phyloP scores from a whole-genome alignment of 83 land plant species.

The Thuja plicata region DNA sequence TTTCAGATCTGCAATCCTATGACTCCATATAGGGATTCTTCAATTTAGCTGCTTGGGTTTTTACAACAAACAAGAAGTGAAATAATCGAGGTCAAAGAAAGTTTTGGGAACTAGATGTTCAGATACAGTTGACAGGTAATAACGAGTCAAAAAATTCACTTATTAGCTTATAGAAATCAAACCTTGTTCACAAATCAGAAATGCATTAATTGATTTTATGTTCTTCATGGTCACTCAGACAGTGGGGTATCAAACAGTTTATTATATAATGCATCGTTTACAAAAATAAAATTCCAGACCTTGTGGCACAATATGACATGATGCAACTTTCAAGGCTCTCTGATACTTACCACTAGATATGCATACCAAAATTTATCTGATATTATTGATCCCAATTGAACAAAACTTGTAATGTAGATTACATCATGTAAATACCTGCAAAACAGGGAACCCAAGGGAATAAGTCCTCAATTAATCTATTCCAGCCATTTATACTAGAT shows the following conservation, averaged over 20 bases:
- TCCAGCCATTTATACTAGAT: neutral
- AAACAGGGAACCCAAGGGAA: slow-evolving; percentile 5
- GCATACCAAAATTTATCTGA: slow-evolving; percentile 91
- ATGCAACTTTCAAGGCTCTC: neutral
- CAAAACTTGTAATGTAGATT: slow-evolving; percentile 92
- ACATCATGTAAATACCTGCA: slow-evolving; percentile 94
- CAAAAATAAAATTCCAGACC: neutral
- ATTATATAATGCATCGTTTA: neutral
- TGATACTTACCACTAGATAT: slow-evolving; percentile 77
- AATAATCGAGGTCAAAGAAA: neutral
- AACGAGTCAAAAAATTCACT: neutral
- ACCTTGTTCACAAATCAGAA: neutral
- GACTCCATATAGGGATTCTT: neutral
- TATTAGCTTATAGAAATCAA: neutral
- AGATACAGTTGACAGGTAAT: neutral
- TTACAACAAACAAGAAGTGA: neutral
- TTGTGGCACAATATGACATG: neutral
- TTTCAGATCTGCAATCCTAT: neutral
- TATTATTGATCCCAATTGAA: slow-evolving; percentile 78
- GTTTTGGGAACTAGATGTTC: neutral
- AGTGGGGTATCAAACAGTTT: neutral
- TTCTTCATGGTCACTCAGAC: neutral
- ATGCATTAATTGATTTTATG: neutral
- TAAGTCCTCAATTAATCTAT: neutral
- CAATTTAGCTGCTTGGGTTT: neutral